These are phyloP conservation scores for Umbelopsis isabellina DNA, from an alignment of 192 early-diverging fungal species.

Conservation along the genomic window DNA sequence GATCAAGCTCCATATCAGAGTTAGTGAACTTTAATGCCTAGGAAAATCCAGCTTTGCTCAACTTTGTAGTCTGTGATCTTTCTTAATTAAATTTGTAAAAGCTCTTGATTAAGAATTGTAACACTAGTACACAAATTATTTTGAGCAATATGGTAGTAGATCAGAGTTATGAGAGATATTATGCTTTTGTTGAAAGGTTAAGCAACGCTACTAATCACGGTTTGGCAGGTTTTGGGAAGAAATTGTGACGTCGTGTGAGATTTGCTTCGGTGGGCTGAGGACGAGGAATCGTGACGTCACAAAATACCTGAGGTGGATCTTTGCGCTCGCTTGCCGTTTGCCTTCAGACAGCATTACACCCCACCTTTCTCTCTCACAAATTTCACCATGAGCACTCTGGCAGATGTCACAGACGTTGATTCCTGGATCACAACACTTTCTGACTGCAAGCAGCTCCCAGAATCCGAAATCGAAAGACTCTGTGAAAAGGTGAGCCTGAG, in stretches of 20 bases:
- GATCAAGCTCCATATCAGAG: too few relatives aligned
- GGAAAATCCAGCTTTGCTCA: too few relatives aligned
- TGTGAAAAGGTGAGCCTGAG: conserved; percentile 86
- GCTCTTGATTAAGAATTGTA: too few relatives aligned
- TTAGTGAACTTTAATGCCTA: too few relatives aligned
- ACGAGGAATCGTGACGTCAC: conserved; percentile 9
- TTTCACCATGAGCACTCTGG: conserved; percentile 13
- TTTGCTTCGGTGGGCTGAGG: too few relatives aligned
- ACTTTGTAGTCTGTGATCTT: too few relatives aligned
- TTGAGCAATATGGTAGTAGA: too few relatives aligned
- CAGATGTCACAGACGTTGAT: conserved; percentile 83
- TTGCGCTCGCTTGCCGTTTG: background rate
- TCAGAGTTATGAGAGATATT: too few relatives aligned
- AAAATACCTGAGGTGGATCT: background rate
- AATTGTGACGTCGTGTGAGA: background rate
- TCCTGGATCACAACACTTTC: conserved; percentile 89
- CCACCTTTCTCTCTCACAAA: conserved; percentile 17
- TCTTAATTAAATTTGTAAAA: too few relatives aligned
- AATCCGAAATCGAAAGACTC: conserved; percentile 92
- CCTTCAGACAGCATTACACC: background rate
- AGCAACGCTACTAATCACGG: too few relatives aligned
- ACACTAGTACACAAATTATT: too few relatives aligned
- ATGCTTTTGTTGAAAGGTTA: too few relatives aligned
- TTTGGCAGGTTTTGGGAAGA: background rate
- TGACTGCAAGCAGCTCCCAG: conserved; percentile 94